Evolutionary conservation across 768 basidiomycete genomes (phyloP), one percentile per base, ranked within the genome.

Genomic region (Wakefieldia striispora): DNA sequence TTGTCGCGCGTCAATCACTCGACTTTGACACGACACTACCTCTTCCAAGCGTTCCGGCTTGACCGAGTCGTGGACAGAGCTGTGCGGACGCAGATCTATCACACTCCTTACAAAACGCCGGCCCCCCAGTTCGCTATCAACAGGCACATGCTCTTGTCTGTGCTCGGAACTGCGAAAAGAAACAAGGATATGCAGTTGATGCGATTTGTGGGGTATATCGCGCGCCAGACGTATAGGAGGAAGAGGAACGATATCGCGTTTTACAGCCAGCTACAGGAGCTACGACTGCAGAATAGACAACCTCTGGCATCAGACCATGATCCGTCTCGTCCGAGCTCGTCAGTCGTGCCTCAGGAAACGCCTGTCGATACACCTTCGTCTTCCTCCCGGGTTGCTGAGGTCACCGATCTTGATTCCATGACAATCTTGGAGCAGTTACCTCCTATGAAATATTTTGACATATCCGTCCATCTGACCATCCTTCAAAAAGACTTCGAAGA

Each of bases 1-100:
- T 47, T 87, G 16, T 76, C 79, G 42, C 68, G 59, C 43, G 68
- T 70, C 11, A 68, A 74, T 14, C 73, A 87, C 58, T 61, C 72
- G 5, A 68, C 74, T 14, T 69, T 90, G 53, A 78, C 81, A 14
- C 81, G 86, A 36, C 86, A 91, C 66, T 87, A 88, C 65, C 62
- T 84, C 45, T 58, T 77, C 23, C 71, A 84, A 58, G 81, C 83
- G 2, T 73, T 77, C 43, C 50, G 57, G 9, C 58, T 75, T 34
- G 82, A 85, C 50, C 67, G 72, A 20, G 40, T 55, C 13, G 49
- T 50, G 59, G 59, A 67, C 61, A 14, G 64, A 65, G 49, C 59
- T 50, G 48, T 75, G 23, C 75, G 69, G 60, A 59, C 57, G 39
- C 60, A 64, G 24, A 61, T 75, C 2, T 65, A 64, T 31, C 54